A percentile compares a stretch with the other conserved stretches of the same genome.
Conservation (phyloP, 768 basidiomycete species). For the Leccinum subtestaceum region DNA sequence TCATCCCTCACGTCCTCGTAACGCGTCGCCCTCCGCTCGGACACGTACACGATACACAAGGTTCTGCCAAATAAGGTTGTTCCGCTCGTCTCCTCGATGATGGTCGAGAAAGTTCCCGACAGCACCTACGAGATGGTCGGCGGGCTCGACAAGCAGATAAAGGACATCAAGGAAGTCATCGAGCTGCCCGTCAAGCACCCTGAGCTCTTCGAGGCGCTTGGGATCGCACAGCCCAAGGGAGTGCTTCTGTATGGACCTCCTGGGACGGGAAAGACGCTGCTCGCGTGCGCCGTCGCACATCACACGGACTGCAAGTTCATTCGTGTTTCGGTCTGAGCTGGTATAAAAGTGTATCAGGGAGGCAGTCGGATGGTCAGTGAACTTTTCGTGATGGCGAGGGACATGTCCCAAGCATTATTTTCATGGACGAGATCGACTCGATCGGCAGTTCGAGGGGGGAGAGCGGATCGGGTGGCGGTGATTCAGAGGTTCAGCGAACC, state of each 20-base stretch:
- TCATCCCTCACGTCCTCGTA: conserved; percentile 76
- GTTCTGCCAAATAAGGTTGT: conserved; percentile 97
- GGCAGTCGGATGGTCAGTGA: conserved; percentile 90
- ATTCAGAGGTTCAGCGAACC: conserved; percentile 61
- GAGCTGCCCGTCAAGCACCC: conserved; percentile 97
- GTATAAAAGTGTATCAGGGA: background rate
- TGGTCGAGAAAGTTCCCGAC: conserved; percentile 99
- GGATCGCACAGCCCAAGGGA: conserved; percentile 28
- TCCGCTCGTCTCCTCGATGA: conserved; percentile 97
- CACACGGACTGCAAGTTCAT: conserved; percentile 94
- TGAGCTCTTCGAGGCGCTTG: conserved; percentile 92
- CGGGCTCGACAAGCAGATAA: conserved; percentile 95
- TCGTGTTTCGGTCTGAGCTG: background rate
- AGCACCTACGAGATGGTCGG: conserved; percentile 99
- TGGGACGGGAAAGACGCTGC: background rate
- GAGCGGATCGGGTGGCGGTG: conserved; percentile 71
- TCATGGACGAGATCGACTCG: conserved; percentile 99
- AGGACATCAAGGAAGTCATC: conserved; percentile 99
- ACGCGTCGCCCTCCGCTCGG: conserved; percentile 93
- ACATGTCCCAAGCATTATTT: conserved; percentile 98
- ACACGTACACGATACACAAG: conserved; percentile 95
- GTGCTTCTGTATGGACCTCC: background rate
- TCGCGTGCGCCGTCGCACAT: conserved; percentile 79
- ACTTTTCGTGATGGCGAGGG: conserved; percentile 96
- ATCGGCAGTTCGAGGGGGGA: conserved; percentile 93